Percentiles rank a stretch among this genome's conserved stretches.
phyloP scores from a whole-genome alignment of 306 rosid genomes.

The Quercus aquifolioides region DNA sequence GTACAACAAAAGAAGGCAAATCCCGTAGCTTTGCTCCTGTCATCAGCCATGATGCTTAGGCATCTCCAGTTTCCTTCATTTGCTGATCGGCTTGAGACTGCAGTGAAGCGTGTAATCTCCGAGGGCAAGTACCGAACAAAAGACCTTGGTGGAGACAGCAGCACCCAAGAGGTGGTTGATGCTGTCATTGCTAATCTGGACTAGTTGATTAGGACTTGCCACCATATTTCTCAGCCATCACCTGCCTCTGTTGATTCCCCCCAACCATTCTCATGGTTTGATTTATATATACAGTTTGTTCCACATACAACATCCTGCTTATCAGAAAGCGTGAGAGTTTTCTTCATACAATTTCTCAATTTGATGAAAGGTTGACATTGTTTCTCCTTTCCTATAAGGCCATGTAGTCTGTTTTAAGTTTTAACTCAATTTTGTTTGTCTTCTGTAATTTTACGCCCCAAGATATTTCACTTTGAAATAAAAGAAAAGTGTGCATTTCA shows the following conservation, averaged over 20 bases:
- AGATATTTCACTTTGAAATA: not conserved
- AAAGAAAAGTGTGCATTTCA: not conserved
- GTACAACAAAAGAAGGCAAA: constrained; percentile 61
- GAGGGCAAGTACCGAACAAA: constrained; percentile 58
- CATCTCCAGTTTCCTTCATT: constrained; percentile 86
- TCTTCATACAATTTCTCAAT: not conserved
- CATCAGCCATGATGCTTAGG: constrained; percentile 88
- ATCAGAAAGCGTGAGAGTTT: constrained; percentile 4
- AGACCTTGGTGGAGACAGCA: constrained; percentile 73
- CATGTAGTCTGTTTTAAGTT: not conserved
- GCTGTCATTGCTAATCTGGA: constrained; percentile 67
- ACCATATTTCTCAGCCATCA: not conserved
- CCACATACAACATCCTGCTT: constrained; percentile 16
- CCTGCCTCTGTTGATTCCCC: not conserved
- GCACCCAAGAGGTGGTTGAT: constrained; percentile 61
- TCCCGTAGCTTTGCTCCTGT: constrained; percentile 78
- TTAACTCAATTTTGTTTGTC: not conserved
- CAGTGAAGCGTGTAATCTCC: constrained; percentile 58
- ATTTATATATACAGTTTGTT: not conserved
- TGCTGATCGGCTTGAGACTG: constrained; percentile 80
- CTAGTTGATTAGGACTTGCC: constrained; percentile 6
- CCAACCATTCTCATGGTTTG: not conserved
- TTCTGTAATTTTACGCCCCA: not conserved
- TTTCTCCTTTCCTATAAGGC: not conserved
- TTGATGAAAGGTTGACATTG: not conserved